A percentile compares a stretch with the other conserved stretches of the same genome.
Conservation (phyloP, 805 yeast species). For the Yarrowia sp. region DNA sequence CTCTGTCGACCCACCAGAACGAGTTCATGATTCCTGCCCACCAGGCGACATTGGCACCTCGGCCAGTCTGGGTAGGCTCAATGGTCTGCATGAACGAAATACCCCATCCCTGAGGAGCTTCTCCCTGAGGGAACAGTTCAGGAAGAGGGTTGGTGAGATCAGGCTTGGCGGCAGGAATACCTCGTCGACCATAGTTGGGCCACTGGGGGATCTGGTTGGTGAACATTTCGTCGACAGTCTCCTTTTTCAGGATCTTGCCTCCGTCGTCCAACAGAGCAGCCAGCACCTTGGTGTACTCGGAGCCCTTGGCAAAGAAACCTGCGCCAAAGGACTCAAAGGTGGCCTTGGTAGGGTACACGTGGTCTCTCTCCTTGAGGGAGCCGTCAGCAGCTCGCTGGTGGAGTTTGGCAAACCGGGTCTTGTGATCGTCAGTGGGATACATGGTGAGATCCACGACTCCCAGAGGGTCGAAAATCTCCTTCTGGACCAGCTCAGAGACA, state of each 20-base stretch:
- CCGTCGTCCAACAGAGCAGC: constrained; percentile 55
- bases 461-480: constrained; percentile 45
- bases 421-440: constrained; percentile 43
- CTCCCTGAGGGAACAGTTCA: constrained; percentile 43
- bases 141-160: constrained; percentile 38
- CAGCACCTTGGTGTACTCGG: constrained; percentile 53
- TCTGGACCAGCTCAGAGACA: constrained; percentile 45
- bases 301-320: constrained; percentile 54
- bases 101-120: constrained; percentile 49
- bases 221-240: constrained; percentile 51
- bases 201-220: constrained; percentile 50
- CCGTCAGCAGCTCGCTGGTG: constrained; percentile 44
- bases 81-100: constrained; percentile 46
- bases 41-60: constrained; percentile 50
- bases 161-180: constrained; percentile 39
- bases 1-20: constrained; percentile 54
- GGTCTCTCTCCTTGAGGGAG: constrained; percentile 40
- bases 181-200: constrained; percentile 44
- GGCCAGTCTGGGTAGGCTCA: constrained; percentile 49
- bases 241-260: constrained; percentile 47
- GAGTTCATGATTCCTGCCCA: constrained; percentile 56
- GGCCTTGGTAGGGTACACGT: constrained; percentile 6
- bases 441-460: constrained; percentile 48
- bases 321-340: constrained; percentile 47
- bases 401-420: constrained; percentile 45